Evolutionary conservation across 2,329 filamentous ascomycete genomes (phyloP), one percentile per base, ranked within the genome.

Genomic region (Cladophialophora yegresii): DNA sequence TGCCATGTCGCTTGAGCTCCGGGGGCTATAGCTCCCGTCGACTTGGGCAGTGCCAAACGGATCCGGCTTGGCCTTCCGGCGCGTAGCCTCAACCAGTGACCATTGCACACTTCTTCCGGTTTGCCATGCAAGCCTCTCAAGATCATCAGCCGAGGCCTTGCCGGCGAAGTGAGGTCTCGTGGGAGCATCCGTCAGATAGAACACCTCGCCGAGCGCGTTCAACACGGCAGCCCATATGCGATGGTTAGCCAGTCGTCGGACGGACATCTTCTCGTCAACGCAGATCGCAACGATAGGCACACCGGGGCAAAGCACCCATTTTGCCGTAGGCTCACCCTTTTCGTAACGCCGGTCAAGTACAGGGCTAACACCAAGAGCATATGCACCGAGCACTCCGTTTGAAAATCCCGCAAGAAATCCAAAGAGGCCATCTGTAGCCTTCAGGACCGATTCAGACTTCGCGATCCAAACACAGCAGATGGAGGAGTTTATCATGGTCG

Each of bases 151-250:
- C 40, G 64, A 74, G n/a, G 75, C 65, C 81, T 72, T 83, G 71
- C 71, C 82, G 33, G 81, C 79, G 4, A 80, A 71, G 7, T 84
- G 80, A 22, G 83, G 79, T 40, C 82, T 81, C 28, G 76, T 82
- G 0, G 91, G 92, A 6, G 88, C 82, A 55, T 91, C 87, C 1
- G 85, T 89, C 1, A 98, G 81, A 71, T 93, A 96, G 75, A 89
- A 98, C 0, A 96, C 81, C 75, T 99, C 95, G 1, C 95, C 95
- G 8, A 99, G 81, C 0, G 95, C 93, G 74, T 99, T 99, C 58
- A 99, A 78, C n/a, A 87, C 91, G 49, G 93, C 89, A n/a, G 91
- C 92, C 92, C 92, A 98, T 12, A 95, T 85, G 30, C 93, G 87
- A 12, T 86, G 85, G 56, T 87, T 81, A 3, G 84, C 80, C 73